A percentile compares a stretch with the other conserved stretches of the same genome.
These are phyloP conservation scores for Camelina hispida DNA, from an alignment of 345 rosid species.

Conservation along the genomic window DNA sequence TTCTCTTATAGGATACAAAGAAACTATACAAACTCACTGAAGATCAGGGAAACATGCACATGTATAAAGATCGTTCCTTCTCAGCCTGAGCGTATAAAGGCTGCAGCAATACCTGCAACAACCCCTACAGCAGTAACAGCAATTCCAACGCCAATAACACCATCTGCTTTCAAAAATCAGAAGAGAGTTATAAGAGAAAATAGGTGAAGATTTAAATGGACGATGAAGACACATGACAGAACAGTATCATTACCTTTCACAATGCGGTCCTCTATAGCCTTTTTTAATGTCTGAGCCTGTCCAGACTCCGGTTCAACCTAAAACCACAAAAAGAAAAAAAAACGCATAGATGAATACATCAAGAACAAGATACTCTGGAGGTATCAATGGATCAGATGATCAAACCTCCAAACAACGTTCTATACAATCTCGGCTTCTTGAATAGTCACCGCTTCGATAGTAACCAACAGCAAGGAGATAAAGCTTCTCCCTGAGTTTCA, in stretches of 20 bases:
- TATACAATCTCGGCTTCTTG: slow-evolving; percentile 76
- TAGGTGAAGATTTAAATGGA: not conserved
- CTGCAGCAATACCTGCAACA: slow-evolving; percentile 76
- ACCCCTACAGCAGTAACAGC: slow-evolving; percentile 79
- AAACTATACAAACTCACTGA: slow-evolving; percentile 41
- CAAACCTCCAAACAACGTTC: slow-evolving; percentile 71
- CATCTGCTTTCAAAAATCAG: slow-evolving; percentile 56
- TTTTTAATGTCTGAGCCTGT: slow-evolving; percentile 67
- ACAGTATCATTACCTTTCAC: slow-evolving; percentile 55
- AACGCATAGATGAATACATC: slow-evolving; percentile 8
- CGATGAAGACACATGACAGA: not conserved
- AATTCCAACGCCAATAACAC: slow-evolving; percentile 83
- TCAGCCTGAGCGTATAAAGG: slow-evolving; percentile 66
- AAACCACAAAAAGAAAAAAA: slow-evolving; percentile 21
- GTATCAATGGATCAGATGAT: slow-evolving; percentile 11
- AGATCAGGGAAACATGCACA: slow-evolving; percentile 29
- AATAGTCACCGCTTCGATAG: slow-evolving; percentile 67
- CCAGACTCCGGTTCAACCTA: slow-evolving; percentile 79
- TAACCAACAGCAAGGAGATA: slow-evolving; percentile 84
- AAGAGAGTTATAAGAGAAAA: not conserved
- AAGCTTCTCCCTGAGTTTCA: slow-evolving; percentile 68
- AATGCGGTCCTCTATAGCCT: slow-evolving; percentile 65
- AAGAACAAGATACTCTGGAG: not conserved
- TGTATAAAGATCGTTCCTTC: slow-evolving; percentile 14
- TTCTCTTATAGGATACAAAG: slow-evolving; percentile 17